These are phyloP conservation scores for Didymella exigua DNA, from an alignment of 2,329 filamentous ascomycete genomes.

Conservation along the genomic window DNA sequence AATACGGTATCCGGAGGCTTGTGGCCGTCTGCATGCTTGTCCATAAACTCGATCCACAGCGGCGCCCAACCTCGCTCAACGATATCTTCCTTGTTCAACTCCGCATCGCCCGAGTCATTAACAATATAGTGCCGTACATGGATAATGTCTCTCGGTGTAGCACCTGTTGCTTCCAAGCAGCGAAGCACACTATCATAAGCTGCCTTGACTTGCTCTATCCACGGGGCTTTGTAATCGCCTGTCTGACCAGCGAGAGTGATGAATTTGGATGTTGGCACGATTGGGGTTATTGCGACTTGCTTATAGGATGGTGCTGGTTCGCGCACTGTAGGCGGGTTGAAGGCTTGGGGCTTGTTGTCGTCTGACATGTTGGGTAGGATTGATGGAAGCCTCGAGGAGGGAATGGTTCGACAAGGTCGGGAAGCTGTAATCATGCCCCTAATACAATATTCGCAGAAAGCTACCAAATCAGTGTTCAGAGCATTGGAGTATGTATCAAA, in stretches of 20 bases:
- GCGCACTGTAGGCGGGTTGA: constrained; percentile 37
- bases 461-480: neutral
- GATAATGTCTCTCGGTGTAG: constrained; percentile 44
- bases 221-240: constrained; percentile 27
- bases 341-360: constrained; percentile 35
- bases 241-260: constrained; percentile 44
- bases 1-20: constrained; percentile 47
- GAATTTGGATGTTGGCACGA: constrained; percentile 36
- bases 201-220: constrained; percentile 35
- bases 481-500: neutral
- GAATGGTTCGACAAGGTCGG: neutral
- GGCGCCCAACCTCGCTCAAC: constrained; percentile 42
- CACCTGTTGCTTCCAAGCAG: constrained; percentile 36
- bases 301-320: constrained; percentile 37
- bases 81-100: constrained; percentile 29
- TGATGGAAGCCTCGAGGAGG: neutral
- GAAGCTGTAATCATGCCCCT: neutral
- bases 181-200: constrained; percentile 38
- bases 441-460: neutral
- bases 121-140: constrained; percentile 47
- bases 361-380: constrained; percentile 13
- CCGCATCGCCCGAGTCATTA: constrained; percentile 37
- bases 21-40: constrained; percentile 39
- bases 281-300: constrained; percentile 40
- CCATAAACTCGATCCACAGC: constrained; percentile 46